Evolutionary conservation across 306 rosid genomes (phyloP).

Genomic region (Quercus ilex): DNA sequence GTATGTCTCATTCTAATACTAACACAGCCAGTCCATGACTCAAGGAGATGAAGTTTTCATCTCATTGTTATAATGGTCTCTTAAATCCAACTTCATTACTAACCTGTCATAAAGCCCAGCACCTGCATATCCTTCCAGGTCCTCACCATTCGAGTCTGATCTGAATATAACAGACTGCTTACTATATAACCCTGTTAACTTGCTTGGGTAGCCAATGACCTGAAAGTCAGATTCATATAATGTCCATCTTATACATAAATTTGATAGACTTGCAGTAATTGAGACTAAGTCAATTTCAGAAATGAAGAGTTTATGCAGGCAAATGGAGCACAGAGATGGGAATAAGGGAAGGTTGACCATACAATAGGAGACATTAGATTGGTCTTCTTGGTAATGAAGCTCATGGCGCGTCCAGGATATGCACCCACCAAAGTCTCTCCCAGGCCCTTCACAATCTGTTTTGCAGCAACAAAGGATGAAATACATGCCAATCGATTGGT

Average conservation of each 20-base stretch:
- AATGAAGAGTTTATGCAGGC: neutral
- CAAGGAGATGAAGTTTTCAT: neutral
- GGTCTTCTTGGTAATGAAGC: slow-evolving; percentile 29
- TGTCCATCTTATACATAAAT: neutral
- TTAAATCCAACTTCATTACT: neutral
- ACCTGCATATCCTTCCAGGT: slow-evolving; percentile 44
- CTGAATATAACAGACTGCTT: slow-evolving; percentile 34
- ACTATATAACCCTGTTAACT: slow-evolving; percentile 26
- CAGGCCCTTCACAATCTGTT: slow-evolving; percentile 36
- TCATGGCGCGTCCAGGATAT: slow-evolving; percentile 35
- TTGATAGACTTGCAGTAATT: neutral
- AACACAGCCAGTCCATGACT: neutral
- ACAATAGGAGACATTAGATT: slow-evolving; percentile 22
- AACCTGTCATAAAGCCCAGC: slow-evolving; percentile 43
- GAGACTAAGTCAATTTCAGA: neutral
- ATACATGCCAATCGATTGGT: neutral
- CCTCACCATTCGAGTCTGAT: slow-evolving; percentile 43
- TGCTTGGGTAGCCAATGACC: slow-evolving; percentile 33
- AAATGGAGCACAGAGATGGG: neutral
- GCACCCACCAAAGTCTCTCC: slow-evolving; percentile 36
- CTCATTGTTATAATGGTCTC: neutral
- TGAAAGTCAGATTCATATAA: slow-evolving; percentile 10
- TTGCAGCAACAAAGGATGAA: neutral
- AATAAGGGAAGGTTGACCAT: slow-evolving; percentile 4
- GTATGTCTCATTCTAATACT: neutral